Evolutionary conservation across 1,284 basidiomycete species (phyloP), one percentile per base, ranked within the genome.

Genomic region (Wolfiporia cocos): DNA sequence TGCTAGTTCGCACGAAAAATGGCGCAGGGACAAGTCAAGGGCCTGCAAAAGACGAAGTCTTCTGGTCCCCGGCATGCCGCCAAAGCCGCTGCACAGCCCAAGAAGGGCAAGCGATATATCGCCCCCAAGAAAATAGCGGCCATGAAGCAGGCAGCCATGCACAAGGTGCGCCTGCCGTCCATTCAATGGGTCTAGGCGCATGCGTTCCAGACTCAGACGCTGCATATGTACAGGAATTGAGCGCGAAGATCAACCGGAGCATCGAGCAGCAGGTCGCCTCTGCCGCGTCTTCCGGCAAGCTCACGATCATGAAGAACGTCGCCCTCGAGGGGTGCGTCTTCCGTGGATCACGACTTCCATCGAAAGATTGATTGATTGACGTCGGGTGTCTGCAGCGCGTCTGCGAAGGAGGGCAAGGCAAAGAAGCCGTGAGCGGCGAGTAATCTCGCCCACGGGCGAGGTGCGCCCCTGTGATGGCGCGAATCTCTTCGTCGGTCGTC

Each of bases 251-350:
- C 60, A 91, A 87, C 61, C 81, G 79, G 60, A 88, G 85, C 23
- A 92, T 95, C 55, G 92, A 95, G 64, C 73, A 76, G 45, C 90
- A 93, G 65, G 88, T 92, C 80, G 87, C 90, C 22, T 69, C 79
- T 41, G 88, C 89, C n/a, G 90, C 92, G 10, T 87, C 85, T 5
- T 71, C 79, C 29, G 86, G 88, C 40, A 90, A 89, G 62, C 70
- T 93, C 46, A 90, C 86, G 20, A 92, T 94, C 62, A 90, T 94
- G 89, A 86, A 84, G 66, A 78, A 78, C 49, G 60, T 67, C 23
- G 67, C 62, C 20, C 58, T 67, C 36, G 73, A 78, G 53, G 59
- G 63, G 81, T 78, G 54, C 50, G 74, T 64, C 6, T 32, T 34
- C 21, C 23, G 3, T 32, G 14, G 32, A 14, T 34, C 15, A 2